Evolutionary conservation across 148 eudicot species (phyloP).

Genomic region (Tetragonia tetragonoides): DNA sequence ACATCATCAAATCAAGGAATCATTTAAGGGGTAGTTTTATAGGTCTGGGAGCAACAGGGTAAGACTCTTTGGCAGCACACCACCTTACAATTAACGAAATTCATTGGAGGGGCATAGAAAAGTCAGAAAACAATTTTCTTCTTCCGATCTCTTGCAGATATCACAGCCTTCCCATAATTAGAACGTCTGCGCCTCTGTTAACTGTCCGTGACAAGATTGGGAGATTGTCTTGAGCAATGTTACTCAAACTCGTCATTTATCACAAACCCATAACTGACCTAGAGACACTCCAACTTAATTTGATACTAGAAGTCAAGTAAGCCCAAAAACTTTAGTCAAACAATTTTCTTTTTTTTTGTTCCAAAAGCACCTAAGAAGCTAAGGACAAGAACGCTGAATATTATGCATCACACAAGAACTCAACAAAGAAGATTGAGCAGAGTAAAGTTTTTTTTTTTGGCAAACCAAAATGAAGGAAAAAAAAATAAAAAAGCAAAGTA

Average conservation of each 20-base stretch:
- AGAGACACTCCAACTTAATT: background rate
- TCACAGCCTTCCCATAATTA: background rate
- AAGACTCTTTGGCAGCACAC: background rate
- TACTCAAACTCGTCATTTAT: too few relatives aligned
- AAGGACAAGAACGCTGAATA: background rate
- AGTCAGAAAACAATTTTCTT: too few relatives aligned
- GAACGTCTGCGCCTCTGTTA: too few relatives aligned
- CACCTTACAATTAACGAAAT: background rate
- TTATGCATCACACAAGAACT: background rate
- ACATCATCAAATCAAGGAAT: background rate
- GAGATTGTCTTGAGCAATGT: too few relatives aligned
- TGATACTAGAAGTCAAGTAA: background rate
- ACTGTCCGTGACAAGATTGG: too few relatives aligned
- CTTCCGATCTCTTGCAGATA: background rate
- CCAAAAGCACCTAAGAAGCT: background rate
- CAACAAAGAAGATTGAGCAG: background rate
- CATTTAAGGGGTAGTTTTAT: too few relatives aligned
- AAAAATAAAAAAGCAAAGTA: conserved; percentile 27
- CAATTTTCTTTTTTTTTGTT: too few relatives aligned
- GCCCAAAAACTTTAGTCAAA: background rate
- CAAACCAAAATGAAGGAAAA: conserved; percentile 1
- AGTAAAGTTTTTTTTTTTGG: background rate
- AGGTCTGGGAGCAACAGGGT: background rate
- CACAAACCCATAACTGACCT: too few relatives aligned
- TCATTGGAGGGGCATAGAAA: background rate